These are phyloP conservation scores for Coriolopsis trogii DNA, from an alignment of 1,284 basidiomycete species.

Conservation along the genomic window DNA sequence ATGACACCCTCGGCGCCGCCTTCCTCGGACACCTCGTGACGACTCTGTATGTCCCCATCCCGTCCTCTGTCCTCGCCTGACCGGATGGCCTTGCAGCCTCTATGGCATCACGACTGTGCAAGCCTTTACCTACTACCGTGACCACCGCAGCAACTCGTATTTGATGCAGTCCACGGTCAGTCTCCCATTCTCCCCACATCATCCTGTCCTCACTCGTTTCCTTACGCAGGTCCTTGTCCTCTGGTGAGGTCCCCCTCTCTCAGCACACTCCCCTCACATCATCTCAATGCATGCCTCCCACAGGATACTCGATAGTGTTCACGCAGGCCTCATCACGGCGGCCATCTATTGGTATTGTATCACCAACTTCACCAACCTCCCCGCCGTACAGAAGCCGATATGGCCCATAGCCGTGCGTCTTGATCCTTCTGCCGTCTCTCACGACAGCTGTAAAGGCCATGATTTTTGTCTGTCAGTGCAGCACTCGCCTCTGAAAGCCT, in stretches of 20 bases:
- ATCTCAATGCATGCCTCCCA: background rate
- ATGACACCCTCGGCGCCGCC: constrained; percentile 23
- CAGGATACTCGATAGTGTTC: constrained; percentile 27
- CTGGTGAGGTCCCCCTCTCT: constrained; percentile 8
- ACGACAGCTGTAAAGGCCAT: constrained; percentile 20
- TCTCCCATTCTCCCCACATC: background rate
- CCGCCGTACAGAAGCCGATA: constrained; percentile 16
- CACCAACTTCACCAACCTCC: constrained; percentile 22
- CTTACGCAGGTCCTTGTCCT: constrained; percentile 14
- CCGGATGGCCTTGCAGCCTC: constrained; percentile 2
- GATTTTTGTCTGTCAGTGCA: constrained; percentile 29
- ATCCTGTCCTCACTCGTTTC: background rate
- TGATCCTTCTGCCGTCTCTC: too few relatives aligned
- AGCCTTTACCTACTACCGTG: constrained; percentile 17
- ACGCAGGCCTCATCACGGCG: constrained; percentile 23
- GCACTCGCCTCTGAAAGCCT: too few relatives aligned
- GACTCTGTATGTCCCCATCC: constrained; percentile 13
- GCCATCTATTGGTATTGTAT: constrained; percentile 28
- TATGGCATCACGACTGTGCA: constrained; percentile 26
- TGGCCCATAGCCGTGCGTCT: constrained; percentile 8
- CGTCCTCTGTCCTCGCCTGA: background rate
- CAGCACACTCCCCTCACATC: too few relatives aligned
- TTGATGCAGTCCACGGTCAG: background rate
- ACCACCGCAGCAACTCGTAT: constrained; percentile 10
- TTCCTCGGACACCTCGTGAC: constrained; percentile 22